Evolutionary conservation across 1,139 yeast genomes (phyloP).

Genomic region (Waltiozyma sp.): DNA sequence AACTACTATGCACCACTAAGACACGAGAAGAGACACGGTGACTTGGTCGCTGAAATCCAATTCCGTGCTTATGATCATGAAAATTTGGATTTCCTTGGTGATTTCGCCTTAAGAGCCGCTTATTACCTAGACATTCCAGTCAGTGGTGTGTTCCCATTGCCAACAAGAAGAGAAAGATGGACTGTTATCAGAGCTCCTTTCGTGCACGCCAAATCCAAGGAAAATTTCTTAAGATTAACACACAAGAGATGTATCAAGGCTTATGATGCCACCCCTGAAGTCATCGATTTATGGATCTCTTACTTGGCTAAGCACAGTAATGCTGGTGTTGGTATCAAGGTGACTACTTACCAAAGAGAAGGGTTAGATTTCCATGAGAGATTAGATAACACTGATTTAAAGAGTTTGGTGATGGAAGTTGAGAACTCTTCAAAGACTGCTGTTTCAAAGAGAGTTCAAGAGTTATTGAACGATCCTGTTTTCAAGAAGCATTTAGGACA

Average conservation of each 20-base stretch:
- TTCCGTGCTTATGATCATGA: constrained; percentile 65
- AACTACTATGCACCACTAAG: constrained; percentile 75
- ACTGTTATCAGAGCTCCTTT: constrained; percentile 91
- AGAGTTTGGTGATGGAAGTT: constrained; percentile 9
- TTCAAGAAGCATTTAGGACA: constrained; percentile 32
- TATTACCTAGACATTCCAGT: constrained; percentile 82
- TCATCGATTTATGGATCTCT: constrained; percentile 73
- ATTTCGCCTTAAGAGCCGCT: constrained; percentile 85
- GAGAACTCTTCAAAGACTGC: constrained; percentile 7
- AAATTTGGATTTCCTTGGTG: constrained; percentile 64
- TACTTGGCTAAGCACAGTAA: constrained; percentile 69
- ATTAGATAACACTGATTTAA: constrained; percentile 25
- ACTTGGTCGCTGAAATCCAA: constrained; percentile 59
- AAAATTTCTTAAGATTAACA: constrained; percentile 85
- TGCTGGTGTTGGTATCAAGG: constrained; percentile 76
- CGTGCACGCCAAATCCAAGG: constrained; percentile 89
- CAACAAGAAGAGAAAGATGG: constrained; percentile 75
- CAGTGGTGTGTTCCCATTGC: constrained; percentile 55
- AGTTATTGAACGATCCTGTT: constrained; percentile 53
- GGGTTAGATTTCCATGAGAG: constrained; percentile 26
- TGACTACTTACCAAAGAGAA: constrained; percentile 56
- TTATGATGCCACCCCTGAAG: constrained; percentile 80
- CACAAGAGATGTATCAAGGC: constrained; percentile 63
- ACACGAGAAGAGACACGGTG: constrained; percentile 57
- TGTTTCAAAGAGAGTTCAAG: constrained; percentile 44